Evolutionary conservation across 2,329 filamentous ascomycete species (phyloP).

Genomic region (Pseudocercospora pini-densiflorae): DNA sequence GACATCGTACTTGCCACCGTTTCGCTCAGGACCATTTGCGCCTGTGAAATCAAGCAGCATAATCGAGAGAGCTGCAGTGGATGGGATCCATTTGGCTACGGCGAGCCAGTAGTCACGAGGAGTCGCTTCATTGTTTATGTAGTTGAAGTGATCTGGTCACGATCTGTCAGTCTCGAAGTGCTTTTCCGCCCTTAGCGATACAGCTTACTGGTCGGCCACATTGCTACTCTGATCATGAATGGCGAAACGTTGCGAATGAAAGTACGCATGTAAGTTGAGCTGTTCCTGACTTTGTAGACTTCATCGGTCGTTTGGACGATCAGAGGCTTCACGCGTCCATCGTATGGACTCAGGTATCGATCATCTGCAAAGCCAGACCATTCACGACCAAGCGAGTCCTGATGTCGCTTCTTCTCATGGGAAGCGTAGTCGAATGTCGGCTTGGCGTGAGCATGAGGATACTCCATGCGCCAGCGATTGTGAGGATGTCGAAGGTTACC

Average conservation of each 20-base stretch:
- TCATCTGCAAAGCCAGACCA: conserved; percentile 9
- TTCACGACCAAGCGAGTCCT: conserved; percentile 14
- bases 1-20: conserved; percentile 13
- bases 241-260: conserved; percentile 16
- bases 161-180: not conserved
- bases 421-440: conserved; percentile 8
- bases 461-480: conserved; percentile 10
- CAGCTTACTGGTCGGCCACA: conserved; percentile 11
- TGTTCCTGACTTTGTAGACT: conserved; percentile 7
- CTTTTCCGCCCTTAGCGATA: not conserved
- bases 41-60: conserved; percentile 16
- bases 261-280: conserved; percentile 12
- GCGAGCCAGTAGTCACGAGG: conserved; percentile 13
- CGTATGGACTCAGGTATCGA: conserved; percentile 13
- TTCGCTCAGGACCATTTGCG: conserved; percentile 14
- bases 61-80: conserved; percentile 6
- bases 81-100: conserved; percentile 13
- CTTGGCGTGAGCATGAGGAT: conserved; percentile 12
- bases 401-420: conserved; percentile 9
- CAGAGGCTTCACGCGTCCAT: conserved; percentile 12
- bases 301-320: conserved; percentile 14
- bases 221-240: conserved; percentile 13
- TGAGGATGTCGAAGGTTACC: conserved; percentile 10
- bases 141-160: conserved; percentile 9
- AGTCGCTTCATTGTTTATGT: not conserved